Base-by-base conservation (phyloP, 805 yeast species). In the Candida parachauliodes region DNA sequence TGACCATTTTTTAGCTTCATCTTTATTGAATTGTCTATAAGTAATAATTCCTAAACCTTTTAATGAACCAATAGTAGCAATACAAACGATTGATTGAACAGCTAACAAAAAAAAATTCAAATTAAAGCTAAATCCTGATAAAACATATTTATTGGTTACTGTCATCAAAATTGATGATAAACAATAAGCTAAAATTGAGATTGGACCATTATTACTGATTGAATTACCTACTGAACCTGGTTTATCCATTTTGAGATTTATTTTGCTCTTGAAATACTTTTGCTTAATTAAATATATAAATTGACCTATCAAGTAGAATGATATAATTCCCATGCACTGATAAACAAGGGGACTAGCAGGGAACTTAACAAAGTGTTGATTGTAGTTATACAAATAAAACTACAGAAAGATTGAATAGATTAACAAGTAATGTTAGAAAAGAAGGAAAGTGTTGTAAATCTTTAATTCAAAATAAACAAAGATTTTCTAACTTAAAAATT, bases 81-180 rank as follows among this genome's bases (percentile, higher is more conserved):
- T 74, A 72, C 98, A 91, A 42, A 91, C 95, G 39, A 79, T 62
- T 22, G 91, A 77, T 71, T 93, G 98, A 28, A 88, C 81, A 28
- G 95, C 94, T 60, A 93, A 71, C 55, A 91, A 73, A 53, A 93
- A 81, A 57, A 88, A 88, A 72, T 88, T 88, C 76, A 93, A 77
- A 59, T 82, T 74, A 59, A 84, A 79, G 20, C 74, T 67, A 49
- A 71, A 73, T 20, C 84, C 88, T 17, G 85, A 76, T 42, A 93
- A 83, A 42, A 93, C 98, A 58, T 81, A 91, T 68, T 93, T 93
- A 76, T 93, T 93, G 43, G 98, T 89, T 45, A 89, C 88, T 21
- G 98, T 93, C 98, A 93, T 93, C 60, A 93, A 69, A 50, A 93
- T 93, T 17, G 98, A 93, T 16, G 98, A 86, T 39, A 75, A 72